Evolutionary conservation across 352 stramenopile species (phyloP).

Genomic region (Paralagenidium karlingii): DNA sequence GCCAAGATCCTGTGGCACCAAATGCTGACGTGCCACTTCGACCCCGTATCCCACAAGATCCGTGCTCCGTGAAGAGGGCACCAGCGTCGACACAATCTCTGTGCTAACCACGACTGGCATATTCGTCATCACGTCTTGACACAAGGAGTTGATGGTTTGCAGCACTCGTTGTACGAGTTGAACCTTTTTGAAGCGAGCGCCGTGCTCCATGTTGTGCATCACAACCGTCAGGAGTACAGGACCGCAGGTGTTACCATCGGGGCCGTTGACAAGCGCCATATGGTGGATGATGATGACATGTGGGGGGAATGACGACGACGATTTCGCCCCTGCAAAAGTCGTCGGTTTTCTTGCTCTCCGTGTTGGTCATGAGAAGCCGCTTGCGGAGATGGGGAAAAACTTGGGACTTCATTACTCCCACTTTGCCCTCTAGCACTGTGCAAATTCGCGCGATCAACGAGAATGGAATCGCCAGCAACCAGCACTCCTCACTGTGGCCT

Average conservation of each 20-base stretch:
- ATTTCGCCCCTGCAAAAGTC: slow-evolving; percentile 55
- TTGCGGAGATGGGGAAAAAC: slow-evolving; percentile 56
- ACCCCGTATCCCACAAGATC: no score
- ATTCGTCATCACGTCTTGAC: slow-evolving; percentile 45
- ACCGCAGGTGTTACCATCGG: slow-evolving; percentile 56
- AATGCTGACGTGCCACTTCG: no score
- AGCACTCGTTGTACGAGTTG: no score
- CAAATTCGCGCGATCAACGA: slow-evolving; percentile 52
- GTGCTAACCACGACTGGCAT: slow-evolving; percentile 33
- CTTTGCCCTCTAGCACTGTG: slow-evolving; percentile 35
- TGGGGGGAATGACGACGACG: no score
- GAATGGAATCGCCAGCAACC: slow-evolving; percentile 42
- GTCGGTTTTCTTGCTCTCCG: slow-evolving; percentile 8
- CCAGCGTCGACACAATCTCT: slow-evolving; percentile 22
- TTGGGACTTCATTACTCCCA: slow-evolving; percentile 41
- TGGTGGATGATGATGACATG: slow-evolving; percentile 27
- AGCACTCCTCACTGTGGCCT: slow-evolving; percentile 20
- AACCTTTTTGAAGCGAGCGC: no score
- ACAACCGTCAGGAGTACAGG: no score
- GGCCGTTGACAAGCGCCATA: slow-evolving; percentile 33
- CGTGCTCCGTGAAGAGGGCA: slow-evolving; percentile 15
- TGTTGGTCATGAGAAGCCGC: slow-evolving; percentile 32
- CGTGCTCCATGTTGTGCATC: slow-evolving; percentile 32
- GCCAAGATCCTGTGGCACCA: no score
- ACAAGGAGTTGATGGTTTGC: slow-evolving; percentile 39